These are phyloP conservation scores for Mycena latifolia DNA, from an alignment of 768 basidiomycete genomes.

Conservation along the genomic window DNA sequence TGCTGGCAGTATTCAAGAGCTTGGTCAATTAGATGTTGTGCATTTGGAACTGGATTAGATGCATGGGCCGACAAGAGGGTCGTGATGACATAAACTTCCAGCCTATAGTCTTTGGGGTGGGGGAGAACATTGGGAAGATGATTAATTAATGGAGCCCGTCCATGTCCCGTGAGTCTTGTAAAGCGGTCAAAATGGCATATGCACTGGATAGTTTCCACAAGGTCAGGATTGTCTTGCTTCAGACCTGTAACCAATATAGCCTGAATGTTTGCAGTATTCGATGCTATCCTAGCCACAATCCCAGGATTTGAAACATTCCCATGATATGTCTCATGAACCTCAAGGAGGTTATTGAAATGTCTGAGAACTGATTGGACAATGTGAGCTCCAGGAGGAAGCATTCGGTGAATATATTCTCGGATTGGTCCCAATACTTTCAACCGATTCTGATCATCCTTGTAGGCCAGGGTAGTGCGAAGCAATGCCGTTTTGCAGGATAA, in stretches of 20 bases:
- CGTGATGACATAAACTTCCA: not conserved
- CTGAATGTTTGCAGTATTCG: constrained; percentile 3
- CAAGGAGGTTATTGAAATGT: too few species aligned
- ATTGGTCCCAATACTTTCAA: not conserved
- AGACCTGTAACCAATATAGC: not conserved
- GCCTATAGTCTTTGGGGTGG: too few species aligned
- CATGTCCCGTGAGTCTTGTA: too few species aligned
- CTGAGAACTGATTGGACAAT: not conserved
- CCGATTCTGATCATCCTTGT: not conserved
- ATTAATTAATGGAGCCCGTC: too few species aligned
- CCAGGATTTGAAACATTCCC: not conserved
- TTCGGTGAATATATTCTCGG: not conserved
- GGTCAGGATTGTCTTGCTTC: not conserved
- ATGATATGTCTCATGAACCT: not conserved
- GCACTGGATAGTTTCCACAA: too few species aligned
- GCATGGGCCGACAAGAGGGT: not conserved
- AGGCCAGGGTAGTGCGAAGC: not conserved
- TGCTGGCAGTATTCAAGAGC: not conserved
- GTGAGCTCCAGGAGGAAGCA: not conserved
- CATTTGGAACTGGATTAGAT: not conserved
- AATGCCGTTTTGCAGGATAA: not conserved
- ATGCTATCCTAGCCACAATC: not conserved
- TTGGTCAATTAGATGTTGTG: not conserved
- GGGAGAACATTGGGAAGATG: too few species aligned
- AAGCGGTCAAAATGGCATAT: too few species aligned